These are phyloP conservation scores for Metschnikowia baotianmanensis DNA, from an alignment of 805 yeast species.

Conservation along the genomic window DNA sequence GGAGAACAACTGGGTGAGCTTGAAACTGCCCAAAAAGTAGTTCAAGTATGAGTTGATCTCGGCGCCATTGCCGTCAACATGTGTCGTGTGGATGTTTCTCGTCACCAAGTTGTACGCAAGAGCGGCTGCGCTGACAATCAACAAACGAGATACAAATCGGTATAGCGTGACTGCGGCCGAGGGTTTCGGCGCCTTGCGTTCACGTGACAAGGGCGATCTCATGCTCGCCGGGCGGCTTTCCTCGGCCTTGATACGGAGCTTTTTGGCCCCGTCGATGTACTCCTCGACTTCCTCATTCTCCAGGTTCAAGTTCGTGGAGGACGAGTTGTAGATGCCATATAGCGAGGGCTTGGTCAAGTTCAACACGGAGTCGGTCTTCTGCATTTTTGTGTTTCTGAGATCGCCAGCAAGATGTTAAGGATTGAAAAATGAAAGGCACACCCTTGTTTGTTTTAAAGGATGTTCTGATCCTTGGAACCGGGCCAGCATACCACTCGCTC, in stretches of 20 bases:
- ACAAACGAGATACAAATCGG: slow-evolving; percentile 17
- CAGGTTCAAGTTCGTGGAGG: slow-evolving; percentile 34
- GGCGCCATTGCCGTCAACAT: slow-evolving; percentile 43
- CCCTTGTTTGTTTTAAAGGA: not conserved
- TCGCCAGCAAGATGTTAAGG: not conserved
- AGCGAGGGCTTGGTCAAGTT: slow-evolving; percentile 51
- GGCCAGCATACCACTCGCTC: slow-evolving; percentile 3
- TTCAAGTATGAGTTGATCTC: slow-evolving; percentile 38
- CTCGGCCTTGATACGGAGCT: slow-evolving; percentile 18
- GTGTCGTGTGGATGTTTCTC: slow-evolving; percentile 50
- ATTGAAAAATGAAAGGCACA: not conserved
- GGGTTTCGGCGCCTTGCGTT: not conserved
- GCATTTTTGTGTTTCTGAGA: slow-evolving; percentile 9
- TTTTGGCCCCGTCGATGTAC: slow-evolving; percentile 17
- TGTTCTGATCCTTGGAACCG: not conserved
- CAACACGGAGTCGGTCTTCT: slow-evolving; percentile 35
- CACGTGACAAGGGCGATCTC: slow-evolving; percentile 1
- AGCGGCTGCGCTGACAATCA: slow-evolving; percentile 44
- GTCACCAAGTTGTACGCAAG: slow-evolving; percentile 52
- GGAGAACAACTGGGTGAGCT: slow-evolving; percentile 15
- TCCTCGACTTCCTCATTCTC: slow-evolving; percentile 24
- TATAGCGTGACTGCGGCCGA: slow-evolving; percentile 1
- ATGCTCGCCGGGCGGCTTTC: slow-evolving; percentile 10
- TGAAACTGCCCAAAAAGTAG: slow-evolving; percentile 25
- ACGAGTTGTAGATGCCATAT: slow-evolving; percentile 49